phyloP scores from a whole-genome alignment of 1,139 yeast genomes.

The Meyerozyma smithsonii region DNA sequence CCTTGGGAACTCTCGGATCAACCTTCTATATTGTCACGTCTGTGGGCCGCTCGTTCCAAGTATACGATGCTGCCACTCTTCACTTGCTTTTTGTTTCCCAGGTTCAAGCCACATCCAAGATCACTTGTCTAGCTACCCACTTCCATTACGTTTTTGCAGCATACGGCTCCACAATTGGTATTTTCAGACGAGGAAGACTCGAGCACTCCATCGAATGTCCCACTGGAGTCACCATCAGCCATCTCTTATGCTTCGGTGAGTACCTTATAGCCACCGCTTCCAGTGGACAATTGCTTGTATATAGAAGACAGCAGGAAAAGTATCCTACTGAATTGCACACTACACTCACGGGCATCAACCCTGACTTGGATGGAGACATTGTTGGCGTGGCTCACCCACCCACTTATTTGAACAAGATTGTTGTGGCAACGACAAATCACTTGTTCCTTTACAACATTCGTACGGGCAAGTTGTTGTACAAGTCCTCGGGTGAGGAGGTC shows the following conservation, averaged over 20 bases:
- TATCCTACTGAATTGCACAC: conserved; percentile 66
- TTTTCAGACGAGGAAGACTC: conserved; percentile 77
- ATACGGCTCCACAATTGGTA: conserved; percentile 65
- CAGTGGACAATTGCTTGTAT: conserved; percentile 54
- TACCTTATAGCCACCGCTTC: conserved; percentile 59
- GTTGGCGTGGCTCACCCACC: conserved; percentile 78
- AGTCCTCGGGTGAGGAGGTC: conserved; percentile 48
- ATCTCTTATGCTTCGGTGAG: conserved; percentile 71
- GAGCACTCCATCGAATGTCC: conserved; percentile 49
- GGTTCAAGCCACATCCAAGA: conserved; percentile 64
- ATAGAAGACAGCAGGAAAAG: conserved; percentile 52
- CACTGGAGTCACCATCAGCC: conserved; percentile 33
- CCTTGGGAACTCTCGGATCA: conserved; percentile 83
- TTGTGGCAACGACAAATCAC: conserved; percentile 66
- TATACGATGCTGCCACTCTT: conserved; percentile 86
- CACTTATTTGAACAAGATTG: conserved; percentile 85
- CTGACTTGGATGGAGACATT: conserved; percentile 61
- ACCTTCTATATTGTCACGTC: conserved; percentile 85
- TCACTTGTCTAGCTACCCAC: conserved; percentile 73
- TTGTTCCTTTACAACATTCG: conserved; percentile 67
- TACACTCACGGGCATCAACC: conserved; percentile 45
- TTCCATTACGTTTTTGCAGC: conserved; percentile 82
- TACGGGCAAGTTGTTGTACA: conserved; percentile 68
- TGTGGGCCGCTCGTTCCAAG: conserved; percentile 87
- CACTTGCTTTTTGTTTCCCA: conserved; percentile 85